A percentile compares a stretch with the other conserved stretches of the same genome.
These are phyloP conservation scores for Coemansia sp. DNA, from an alignment of 192 early-diverging fungal genomes.

Conservation along the genomic window DNA sequence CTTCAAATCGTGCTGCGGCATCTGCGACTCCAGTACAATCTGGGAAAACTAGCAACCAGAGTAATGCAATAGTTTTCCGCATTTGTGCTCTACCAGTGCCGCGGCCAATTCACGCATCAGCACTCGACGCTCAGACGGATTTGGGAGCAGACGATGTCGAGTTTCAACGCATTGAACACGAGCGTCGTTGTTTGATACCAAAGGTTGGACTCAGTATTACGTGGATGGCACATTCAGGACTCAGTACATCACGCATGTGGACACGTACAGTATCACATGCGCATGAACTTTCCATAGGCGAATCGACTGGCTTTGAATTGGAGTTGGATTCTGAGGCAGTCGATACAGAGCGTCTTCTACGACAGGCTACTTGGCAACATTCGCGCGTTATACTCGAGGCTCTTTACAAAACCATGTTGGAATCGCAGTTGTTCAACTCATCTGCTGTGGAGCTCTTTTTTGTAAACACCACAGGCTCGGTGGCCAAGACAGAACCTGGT, in stretches of 20 bases:
- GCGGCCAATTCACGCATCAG: conserved; percentile 47
- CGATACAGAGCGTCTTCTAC: conserved; percentile 33
- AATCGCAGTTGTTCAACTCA: conserved; percentile 26
- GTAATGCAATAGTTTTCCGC: conserved; percentile 31
- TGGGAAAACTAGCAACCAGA: background rate
- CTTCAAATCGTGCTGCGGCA: conserved; percentile 27
- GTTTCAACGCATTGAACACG: conserved; percentile 39
- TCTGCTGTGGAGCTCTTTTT: conserved; percentile 36
- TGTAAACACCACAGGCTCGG: conserved; percentile 22
- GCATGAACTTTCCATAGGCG: conserved; percentile 7
- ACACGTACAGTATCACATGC: conserved; percentile 35
- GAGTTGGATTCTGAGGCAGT: conserved; percentile 24
- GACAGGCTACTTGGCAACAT: conserved; percentile 46
- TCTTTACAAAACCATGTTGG: conserved; percentile 17
- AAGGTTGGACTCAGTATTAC: conserved; percentile 37
- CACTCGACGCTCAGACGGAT: conserved; percentile 19
- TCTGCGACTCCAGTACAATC: background rate
- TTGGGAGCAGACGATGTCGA: conserved; percentile 11
- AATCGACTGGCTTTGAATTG: conserved; percentile 12
- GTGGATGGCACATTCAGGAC: conserved; percentile 39
- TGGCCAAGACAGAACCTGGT: conserved; percentile 16
- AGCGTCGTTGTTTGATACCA: conserved; percentile 41
- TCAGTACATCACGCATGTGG: conserved; percentile 25
- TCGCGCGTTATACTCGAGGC: conserved; percentile 31
- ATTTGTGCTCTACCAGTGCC: conserved; percentile 33